Base-by-base conservation (phyloP, 371 early-diverging fungal species). In the Circinella minor region DNA sequence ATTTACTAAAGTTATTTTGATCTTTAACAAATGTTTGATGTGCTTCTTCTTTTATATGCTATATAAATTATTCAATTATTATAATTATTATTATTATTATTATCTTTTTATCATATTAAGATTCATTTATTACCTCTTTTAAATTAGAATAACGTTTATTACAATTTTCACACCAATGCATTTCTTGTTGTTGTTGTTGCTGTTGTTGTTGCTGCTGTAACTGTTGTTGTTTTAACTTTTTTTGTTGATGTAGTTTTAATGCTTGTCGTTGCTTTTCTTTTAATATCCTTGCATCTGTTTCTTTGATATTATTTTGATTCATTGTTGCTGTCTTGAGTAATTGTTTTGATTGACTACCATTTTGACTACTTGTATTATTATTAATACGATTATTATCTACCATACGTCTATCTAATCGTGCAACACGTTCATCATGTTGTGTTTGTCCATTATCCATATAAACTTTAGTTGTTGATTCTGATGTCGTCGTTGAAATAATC, bases 91-190 rank as follows among this genome's bases (percentile, higher is more conserved):
- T 27, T 27, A 27, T 27, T 27, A 27, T 27, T 27, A 27, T 27
- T 27, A 27, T 27, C 27, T 27, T 27, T 27, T 27, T 1, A 27
- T 27, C 27, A 27, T 27, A 27, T 27, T 27, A 27, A 2, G 27
- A 27, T 27, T 27, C 27, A 27, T 27, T 27, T 27, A 27, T 72
- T 80, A 80, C 83, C 66, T 80, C 71, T 65, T 75, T 70, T 36
- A 74, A 61, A 34, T 67, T 49, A 17, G 62, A 55, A 66, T 76
- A 83, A 15, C 69, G 55, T 48, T 68, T 64, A 47, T 77, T 77
- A 67, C 83, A 83, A 49, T 78, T 83, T 47, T 83, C 83, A 55
- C 83, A 83, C 37, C 65, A 83, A 4, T 73, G 74, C 27, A 71
- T 57, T 8, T 74, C 77, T 8, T 69, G 69, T 27, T 27, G 27